Percentiles rank a stretch among this genome's conserved stretches.
Evolutionary conservation across 2,329 filamentous ascomycete genomes (phyloP).

Genomic region (Fusarium sterilihyphosum): DNA sequence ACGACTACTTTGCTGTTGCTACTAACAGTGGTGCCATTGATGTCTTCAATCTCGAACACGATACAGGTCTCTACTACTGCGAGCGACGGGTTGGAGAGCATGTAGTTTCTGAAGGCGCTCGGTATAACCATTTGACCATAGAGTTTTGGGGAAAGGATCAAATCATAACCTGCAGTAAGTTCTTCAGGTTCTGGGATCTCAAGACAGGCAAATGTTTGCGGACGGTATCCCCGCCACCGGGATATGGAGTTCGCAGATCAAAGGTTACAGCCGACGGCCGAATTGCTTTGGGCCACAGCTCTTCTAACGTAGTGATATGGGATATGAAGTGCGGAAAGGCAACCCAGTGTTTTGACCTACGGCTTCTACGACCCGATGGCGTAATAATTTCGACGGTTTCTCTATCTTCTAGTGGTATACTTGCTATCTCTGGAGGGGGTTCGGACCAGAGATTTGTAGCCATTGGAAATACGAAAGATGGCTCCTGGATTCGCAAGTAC

Average conservation of each 20-base stretch:
- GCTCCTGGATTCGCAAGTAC: accelerated
- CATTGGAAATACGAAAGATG: not conserved
- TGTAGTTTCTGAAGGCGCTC: accelerated
- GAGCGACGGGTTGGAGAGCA: not conserved
- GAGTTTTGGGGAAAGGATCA: not conserved
- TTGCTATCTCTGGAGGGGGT: accelerated
- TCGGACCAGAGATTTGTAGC: accelerated
- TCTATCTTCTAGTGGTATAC: accelerated
- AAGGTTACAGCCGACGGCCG: not conserved
- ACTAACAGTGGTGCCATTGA: accelerated
- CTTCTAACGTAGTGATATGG: accelerated
- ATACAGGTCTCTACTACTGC: not conserved
- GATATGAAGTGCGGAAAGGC: accelerated
- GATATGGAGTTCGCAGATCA: too few relatives aligned
- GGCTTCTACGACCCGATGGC: too few relatives aligned
- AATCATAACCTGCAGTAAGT: not conserved
- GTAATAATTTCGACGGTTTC: not conserved
- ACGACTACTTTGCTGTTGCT: accelerated
- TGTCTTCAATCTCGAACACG: accelerated
- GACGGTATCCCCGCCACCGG: too few relatives aligned
- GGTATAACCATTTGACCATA: accelerated
- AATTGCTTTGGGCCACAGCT: accelerated
- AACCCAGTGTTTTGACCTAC: accelerated
- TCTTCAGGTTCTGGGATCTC: not conserved
- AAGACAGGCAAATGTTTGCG: accelerated